Evolutionary conservation across 371 early-diverging fungal species (phyloP), one percentile per base, ranked within the genome.

Genomic region (Mucor indicus): DNA sequence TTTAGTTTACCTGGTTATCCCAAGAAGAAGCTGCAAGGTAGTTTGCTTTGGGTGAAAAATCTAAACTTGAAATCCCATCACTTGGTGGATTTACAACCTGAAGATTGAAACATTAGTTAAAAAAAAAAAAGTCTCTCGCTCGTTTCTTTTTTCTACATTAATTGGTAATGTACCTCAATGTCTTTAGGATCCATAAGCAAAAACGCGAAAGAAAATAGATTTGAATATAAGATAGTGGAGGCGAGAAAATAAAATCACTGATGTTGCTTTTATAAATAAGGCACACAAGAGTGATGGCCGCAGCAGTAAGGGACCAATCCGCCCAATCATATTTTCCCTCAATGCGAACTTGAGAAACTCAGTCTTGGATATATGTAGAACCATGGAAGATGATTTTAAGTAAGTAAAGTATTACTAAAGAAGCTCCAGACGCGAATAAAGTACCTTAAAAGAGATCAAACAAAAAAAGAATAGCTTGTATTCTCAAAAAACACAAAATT

Each of bases 11-110:
- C 68, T 87, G 84, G 64, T 91, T 90, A 70, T 96, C 95, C 96
- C 97, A 97, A 7, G 93, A 91, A 15, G 88, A 74, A 0, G 87
- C 93, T 3, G 94, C 87, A 23, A 97, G 65, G 32, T 78, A 87
- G 63, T 97, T 90, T 8, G 89, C 88, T 50, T 77, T 75, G 9
- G 93, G 82, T 22, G 85, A 84, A 64, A 92, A 95, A n/a, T 77
- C 62, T 38, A 97, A 47, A 19, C 72, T 80, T 11, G 91, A 89
- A 52, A 94, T 81, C 25, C 87, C 71, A 65, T 97, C 98, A n/a
- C 75, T 60, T n/a, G 91, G 91, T 36, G 87, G 84, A 32, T 74
- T 69, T 12, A 76, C 64, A 38, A 91, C 81, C 85, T 87, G 30
- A 29, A 29, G 12, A 62, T 21, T 38, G 23, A 30, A 19, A 16